A percentile compares a stretch with the other conserved stretches of the same genome.
These are phyloP conservation scores for Symbiodinium natans DNA, from an alignment of 73 alveolate species.

Conservation along the genomic window DNA sequence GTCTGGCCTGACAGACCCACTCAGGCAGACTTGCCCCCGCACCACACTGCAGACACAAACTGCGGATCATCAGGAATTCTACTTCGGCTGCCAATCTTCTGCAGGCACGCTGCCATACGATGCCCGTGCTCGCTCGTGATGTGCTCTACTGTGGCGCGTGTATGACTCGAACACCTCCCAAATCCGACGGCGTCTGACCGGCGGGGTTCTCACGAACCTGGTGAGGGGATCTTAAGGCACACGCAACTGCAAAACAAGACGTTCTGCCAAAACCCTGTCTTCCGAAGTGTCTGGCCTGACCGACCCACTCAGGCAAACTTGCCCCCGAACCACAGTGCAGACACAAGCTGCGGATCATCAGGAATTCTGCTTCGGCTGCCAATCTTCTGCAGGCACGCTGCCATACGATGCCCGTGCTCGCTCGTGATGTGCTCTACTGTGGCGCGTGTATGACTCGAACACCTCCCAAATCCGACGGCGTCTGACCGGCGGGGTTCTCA, in stretches of 20 bases:
- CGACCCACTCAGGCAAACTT: background rate
- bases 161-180: no score
- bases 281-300: background rate
- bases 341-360: background rate
- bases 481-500: constrained; percentile 5
- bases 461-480: constrained; percentile 5
- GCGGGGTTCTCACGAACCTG: no score
- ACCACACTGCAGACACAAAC: background rate
- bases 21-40: background rate
- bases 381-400: background rate
- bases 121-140: no score
- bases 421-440: background rate
- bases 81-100: background rate
- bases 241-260: background rate
- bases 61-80: background rate
- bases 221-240: no score
- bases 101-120: background rate
- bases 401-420: no score
- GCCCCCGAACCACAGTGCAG: background rate
- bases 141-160: background rate
- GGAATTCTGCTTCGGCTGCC: background rate
- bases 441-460: background rate
- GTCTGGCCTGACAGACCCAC: background rate
- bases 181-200: no score
- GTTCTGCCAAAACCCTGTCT: background rate